These are phyloP conservation scores for Penicillium manginii DNA, from an alignment of 495 filamentous ascomycete genomes.

Conservation along the genomic window DNA sequence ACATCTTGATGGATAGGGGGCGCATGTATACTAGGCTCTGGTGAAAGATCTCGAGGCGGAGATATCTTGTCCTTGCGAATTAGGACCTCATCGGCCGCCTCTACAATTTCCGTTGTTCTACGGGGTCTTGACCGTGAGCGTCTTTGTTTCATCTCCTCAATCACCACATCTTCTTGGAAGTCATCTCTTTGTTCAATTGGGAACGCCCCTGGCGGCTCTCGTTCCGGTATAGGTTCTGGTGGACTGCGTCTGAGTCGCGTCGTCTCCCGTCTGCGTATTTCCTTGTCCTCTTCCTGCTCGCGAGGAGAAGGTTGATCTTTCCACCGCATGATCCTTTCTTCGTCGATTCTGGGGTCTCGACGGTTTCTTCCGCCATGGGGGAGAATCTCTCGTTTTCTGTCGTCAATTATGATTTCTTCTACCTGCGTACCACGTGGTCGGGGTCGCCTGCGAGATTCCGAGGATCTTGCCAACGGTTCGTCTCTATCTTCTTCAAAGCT, in stretches of 20 bases:
- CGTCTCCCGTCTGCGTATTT: conserved; percentile 11
- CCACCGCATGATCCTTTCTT: conserved; percentile 19
- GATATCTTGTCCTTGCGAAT: conserved; percentile 30
- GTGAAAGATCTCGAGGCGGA: conserved; percentile 39
- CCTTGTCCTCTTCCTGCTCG: conserved; percentile 23
- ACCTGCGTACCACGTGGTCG: conserved; percentile 12
- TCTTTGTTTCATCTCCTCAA: conserved; percentile 17
- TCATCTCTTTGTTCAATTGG: conserved; percentile 9
- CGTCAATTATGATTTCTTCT: conserved; percentile 18
- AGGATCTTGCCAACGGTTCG: conserved; percentile 16
- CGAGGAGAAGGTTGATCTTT: conserved; percentile 22
- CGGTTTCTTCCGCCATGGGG: not conserved
- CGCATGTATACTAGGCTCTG: conserved; percentile 59
- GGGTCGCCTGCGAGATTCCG: conserved; percentile 14
- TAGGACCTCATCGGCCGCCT: conserved; percentile 33
- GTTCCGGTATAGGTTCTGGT: conserved; percentile 9
- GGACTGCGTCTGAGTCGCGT: conserved; percentile 12
- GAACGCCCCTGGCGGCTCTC: conserved; percentile 15
- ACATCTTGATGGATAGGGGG: conserved; percentile 79
- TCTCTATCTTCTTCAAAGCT: conserved; percentile 26
- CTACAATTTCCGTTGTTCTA: conserved; percentile 5
- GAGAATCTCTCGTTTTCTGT: conserved; percentile 12
- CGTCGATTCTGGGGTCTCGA: conserved; percentile 10
- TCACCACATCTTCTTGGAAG: not conserved
- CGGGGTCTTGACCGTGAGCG: conserved; percentile 11